Evolutionary conservation across 345 rosid species (phyloP), one percentile per base, ranked within the genome.

Genomic region (Hirschfeldia incana): DNA sequence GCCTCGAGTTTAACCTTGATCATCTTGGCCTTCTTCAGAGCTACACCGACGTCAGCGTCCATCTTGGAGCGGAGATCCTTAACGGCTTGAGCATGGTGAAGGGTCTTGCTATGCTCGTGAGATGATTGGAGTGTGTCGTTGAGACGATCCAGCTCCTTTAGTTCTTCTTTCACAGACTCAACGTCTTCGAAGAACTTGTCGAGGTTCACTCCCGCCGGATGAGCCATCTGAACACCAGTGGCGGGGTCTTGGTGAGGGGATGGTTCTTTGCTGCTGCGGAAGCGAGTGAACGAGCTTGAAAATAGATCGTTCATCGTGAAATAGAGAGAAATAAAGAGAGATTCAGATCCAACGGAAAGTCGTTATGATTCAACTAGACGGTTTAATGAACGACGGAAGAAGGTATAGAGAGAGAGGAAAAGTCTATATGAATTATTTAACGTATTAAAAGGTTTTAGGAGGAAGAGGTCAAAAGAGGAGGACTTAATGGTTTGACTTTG

Each of bases 31-130:
- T 86, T 93, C 84, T 87, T 90, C 78, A 96, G 39, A 0, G 99
- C 98, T 58, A 66, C 61, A 66, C 91, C 77, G 15, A 93, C 98
- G 77, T 93, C 98, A 5, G 77, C 88, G 73, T 96, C 99, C 99
- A 96, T 93, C 7, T 80, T 82, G 16, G 93, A 70, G 15, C 99
- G 83, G 16, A 96, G 80, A 58, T 93, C 97, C 78, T 86, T 90
- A 37, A 93, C 94, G 13, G 97, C 87, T 39, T 81, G 84, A 8
- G 97, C 92, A 78, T 89, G 85, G 87, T 88, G 97, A 28, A 90
- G 82, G 16, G 98, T 92, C 85, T 90, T 93, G 87, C 97, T 91
- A 69, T 89, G 90, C 89, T 96, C 98, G 80, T 96, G 97, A 34
- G 87, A 77, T 5, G 97, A 82, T 33, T 78, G 88, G 77, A 96